Percentiles rank a stretch among this genome's conserved stretches.
Conservation (phyloP, 192 early-diverging fungal genomes). For the Rhizophagus sp. region DNA sequence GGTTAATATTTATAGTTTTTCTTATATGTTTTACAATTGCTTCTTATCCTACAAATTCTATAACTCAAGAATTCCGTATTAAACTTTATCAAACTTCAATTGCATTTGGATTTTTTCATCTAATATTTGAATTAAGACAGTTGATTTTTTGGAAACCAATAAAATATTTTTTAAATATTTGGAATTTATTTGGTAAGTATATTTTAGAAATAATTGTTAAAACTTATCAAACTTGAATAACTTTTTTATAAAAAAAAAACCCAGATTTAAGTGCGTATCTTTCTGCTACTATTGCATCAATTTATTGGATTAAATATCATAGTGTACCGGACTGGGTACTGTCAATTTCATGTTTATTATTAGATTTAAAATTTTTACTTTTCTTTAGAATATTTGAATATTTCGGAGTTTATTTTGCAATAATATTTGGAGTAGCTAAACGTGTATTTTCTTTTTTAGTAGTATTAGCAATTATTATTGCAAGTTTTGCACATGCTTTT, state of each 20-base stretch:
- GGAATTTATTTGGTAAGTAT: constrained; percentile 13
- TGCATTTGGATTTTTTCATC: background rate
- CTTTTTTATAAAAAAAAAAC: background rate
- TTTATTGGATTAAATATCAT: constrained; percentile 4
- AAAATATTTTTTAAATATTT: background rate
- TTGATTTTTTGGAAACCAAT: background rate
- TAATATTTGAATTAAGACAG: constrained; percentile 15
- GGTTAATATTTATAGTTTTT: background rate
- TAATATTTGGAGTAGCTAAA: constrained; percentile 12
- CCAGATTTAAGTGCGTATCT: background rate
- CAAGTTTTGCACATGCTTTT: constrained; percentile 15
- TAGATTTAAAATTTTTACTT: constrained; percentile 14
- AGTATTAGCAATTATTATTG: background rate
- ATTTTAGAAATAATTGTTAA: no score
- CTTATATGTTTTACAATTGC: background rate
- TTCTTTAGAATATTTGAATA: constrained; percentile 1
- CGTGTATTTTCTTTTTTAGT: constrained; percentile 17
- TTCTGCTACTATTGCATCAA: no score
- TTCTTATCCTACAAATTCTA: background rate
- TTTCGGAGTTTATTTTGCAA: constrained; percentile 17
- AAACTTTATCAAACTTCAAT: background rate
- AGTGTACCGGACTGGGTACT: no score
- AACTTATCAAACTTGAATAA: no score
- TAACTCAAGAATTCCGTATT: background rate
- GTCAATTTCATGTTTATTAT: no score